These are phyloP conservation scores for Lepiota subincarnata DNA, from an alignment of 768 basidiomycete genomes.

Conservation along the genomic window DNA sequence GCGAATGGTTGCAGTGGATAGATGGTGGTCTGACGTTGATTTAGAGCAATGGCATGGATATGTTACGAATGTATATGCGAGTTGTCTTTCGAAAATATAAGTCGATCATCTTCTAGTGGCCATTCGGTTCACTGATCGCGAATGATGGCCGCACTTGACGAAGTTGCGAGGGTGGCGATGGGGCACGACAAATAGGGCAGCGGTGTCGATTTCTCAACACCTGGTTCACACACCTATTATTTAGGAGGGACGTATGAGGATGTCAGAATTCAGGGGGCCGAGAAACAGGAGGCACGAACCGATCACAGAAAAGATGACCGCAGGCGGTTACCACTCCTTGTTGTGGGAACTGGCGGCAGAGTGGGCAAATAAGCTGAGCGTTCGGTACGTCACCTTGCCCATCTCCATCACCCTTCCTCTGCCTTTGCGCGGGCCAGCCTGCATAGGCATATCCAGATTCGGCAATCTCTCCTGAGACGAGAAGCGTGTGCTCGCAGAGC, in stretches of 20 bases:
- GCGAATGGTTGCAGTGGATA: no score
- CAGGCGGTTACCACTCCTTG: constrained; percentile 26
- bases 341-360: constrained; percentile 28
- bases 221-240: constrained; percentile 18
- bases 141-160: constrained; percentile 21
- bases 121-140: constrained; percentile 6
- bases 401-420: background rate
- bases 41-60: no score
- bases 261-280: background rate
- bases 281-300: constrained; percentile 12
- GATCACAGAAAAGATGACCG: constrained; percentile 27
- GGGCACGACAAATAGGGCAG: constrained; percentile 22
- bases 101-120: background rate
- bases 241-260: background rate
- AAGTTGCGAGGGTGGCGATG: constrained; percentile 14
- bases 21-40: no score
- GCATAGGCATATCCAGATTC: constrained; percentile 34
- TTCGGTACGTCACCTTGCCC: constrained; percentile 11
- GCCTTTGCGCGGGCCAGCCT: constrained; percentile 35
- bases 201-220: constrained; percentile 16
- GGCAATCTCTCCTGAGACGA: constrained; percentile 44
- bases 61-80: no score
- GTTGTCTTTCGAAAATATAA: no score
- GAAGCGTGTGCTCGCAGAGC: constrained; percentile 44
- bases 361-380: constrained; percentile 24